phyloP scores from a whole-genome alignment of 208 protist genomes.

The Wallacemonas collosoma region DNA sequence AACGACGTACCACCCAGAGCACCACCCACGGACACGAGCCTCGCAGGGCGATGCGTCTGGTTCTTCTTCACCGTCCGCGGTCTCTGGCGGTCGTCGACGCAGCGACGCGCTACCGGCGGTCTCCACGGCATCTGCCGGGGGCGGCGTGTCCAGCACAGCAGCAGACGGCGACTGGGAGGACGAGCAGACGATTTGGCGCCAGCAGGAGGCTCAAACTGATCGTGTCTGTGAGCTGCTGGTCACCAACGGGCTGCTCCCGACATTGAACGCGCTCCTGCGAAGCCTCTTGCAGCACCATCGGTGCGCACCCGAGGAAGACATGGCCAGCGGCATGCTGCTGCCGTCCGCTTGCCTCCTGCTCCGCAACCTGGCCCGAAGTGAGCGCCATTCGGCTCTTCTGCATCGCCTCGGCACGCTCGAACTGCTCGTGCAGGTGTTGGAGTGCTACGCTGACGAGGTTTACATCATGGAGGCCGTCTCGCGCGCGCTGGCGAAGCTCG shows the following conservation, averaged over 20 bases:
- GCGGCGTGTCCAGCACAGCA: too few relatives aligned
- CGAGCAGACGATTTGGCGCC: not conserved
- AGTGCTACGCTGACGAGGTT: slow-evolving; percentile 24
- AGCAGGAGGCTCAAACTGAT: slow-evolving; percentile 17
- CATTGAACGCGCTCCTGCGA: slow-evolving; percentile 32
- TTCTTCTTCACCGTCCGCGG: too few relatives aligned
- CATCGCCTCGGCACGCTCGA: slow-evolving; percentile 43
- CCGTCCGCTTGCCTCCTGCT: slow-evolving; percentile 36
- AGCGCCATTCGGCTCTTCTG: slow-evolving; percentile 20
- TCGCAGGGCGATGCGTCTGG: not conserved
- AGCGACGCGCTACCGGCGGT: too few relatives aligned
- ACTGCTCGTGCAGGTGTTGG: slow-evolving; percentile 44
- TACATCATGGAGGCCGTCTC: slow-evolving; percentile 57
- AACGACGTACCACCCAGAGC: slow-evolving; percentile 8
- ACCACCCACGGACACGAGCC: not conserved
- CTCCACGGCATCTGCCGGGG: too few relatives aligned
- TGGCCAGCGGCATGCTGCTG: slow-evolving; percentile 26
- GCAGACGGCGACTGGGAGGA: not conserved
- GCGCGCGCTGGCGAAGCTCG: slow-evolving; percentile 67
- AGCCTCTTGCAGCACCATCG: slow-evolving; percentile 13
- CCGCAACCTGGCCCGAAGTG: slow-evolving; percentile 28
- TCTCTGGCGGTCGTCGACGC: too few relatives aligned
- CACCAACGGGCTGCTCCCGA: slow-evolving; percentile 36
- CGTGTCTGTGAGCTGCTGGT: slow-evolving; percentile 32
- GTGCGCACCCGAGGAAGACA: not conserved